Base-by-base conservation (phyloP, 2,329 filamentous ascomycete species). In the Fusarium avenaceum region DNA sequence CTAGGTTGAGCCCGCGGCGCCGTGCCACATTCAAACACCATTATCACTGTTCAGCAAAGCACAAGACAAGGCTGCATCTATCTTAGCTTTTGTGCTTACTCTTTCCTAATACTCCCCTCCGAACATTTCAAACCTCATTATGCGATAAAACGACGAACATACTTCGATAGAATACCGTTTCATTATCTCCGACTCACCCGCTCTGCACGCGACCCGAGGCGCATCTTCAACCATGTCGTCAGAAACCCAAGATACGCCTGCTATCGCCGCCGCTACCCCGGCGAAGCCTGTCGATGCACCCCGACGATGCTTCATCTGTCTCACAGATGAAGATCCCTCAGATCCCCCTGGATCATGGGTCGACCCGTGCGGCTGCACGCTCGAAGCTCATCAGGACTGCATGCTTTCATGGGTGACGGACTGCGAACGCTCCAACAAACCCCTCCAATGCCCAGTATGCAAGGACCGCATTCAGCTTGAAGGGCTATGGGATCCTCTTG, bases 321-420 rank as follows among this genome's bases (percentile, higher is more conserved):
- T 89, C 30, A 83, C 82, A 66, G 87, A 87, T 49, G 82, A 88
- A 66, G 80, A 81, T 26, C 83, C 87, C 39, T 79, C 76, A 11
- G 78, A 81, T 20, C 74, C 83, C 10, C 82, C 85, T 6, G 77
- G 80, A 45, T 78, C 82, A 55, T 99, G 96, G 95, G 89, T 93
- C 44, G 92, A 91, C 55, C 94, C 96, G 3, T 99, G 96, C 77
- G 91, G 91, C 1, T 99, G 96, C 80, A 94, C 92, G 14, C 85
- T 99, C 39, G 92, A 92, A 57, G 96, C 94, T 2, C 96, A 99
- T 77, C 94, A 98, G 77, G 87, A 89, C 63, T 97, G 94, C 77
- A 85, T 98, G 69, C 84, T 98, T 39, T 91, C 93, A 74, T 99
- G 94, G 94, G 91, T 98, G 19, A 91, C 92, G n/a, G 93, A 97